Evolutionary conservation across 208 protist species (phyloP).

Genomic region (Trypanosoma lewisi): DNA sequence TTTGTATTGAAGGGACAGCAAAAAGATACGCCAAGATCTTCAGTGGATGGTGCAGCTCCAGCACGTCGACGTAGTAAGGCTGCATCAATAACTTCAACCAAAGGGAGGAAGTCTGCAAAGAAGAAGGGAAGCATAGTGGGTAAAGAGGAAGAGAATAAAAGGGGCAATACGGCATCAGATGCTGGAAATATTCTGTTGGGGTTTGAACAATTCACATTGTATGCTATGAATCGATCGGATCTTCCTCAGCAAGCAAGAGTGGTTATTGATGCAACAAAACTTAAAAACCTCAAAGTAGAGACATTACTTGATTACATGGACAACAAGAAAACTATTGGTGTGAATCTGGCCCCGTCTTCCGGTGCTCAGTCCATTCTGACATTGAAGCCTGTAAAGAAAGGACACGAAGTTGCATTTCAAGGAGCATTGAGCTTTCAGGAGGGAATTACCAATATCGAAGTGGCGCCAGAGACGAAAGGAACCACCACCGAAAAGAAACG

Average conservation of each 20-base stretch:
- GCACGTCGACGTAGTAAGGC: neutral
- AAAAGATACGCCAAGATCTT: too few species aligned
- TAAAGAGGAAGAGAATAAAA: neutral
- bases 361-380: slow-evolving; percentile 6
- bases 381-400: slow-evolving; percentile 17
- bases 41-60: too few species aligned
- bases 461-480: neutral
- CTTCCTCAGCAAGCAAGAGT: neutral
- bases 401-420: slow-evolving; percentile 6
- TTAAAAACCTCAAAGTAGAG: slow-evolving; percentile 11
- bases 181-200: neutral
- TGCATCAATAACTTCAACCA: neutral
- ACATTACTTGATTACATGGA: neutral
- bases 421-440: slow-evolving; percentile 15
- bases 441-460: neutral
- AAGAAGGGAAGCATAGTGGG: neutral
- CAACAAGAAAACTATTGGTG: slow-evolving; percentile 4
- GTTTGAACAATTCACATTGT: slow-evolving; percentile 18
- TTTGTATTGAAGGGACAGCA: slow-evolving; percentile 16
- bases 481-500: neutral
- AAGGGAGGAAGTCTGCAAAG: neutral
- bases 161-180: neutral
- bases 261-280: slow-evolving; percentile 15
- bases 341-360: slow-evolving; percentile 15
- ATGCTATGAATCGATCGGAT: slow-evolving; percentile 19